Evolutionary conservation across 371 early-diverging fungal genomes (phyloP).

Genomic region (Cokeromyces recurvatus): DNA sequence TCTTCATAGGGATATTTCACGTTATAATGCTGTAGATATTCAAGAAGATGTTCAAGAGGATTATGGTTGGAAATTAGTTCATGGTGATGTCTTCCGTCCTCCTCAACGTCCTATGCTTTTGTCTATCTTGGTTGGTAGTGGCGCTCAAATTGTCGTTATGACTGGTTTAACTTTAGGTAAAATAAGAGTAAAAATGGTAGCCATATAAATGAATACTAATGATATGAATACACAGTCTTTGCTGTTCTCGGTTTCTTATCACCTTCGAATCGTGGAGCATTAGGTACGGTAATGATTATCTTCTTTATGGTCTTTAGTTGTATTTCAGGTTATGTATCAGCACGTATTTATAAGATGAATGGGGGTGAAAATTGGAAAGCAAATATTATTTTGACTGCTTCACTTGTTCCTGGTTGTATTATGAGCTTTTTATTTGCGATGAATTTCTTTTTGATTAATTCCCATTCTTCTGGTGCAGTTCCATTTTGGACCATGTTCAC

Average conservation of each 20-base stretch:
- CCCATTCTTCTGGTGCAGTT: constrained; percentile 89
- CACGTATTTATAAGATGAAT: constrained; percentile 91
- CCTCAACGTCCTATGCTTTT: constrained; percentile 76
- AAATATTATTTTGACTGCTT: constrained; percentile 80
- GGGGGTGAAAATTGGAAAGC: constrained; percentile 84
- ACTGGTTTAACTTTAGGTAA: constrained; percentile 62
- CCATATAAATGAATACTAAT: neutral
- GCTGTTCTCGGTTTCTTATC: constrained; percentile 96
- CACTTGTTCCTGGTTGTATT: constrained; percentile 78
- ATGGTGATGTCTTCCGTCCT: constrained; percentile 91
- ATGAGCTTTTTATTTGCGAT: constrained; percentile 69
- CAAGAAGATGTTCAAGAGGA: constrained; percentile 88
- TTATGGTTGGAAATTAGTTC: constrained; percentile 92
- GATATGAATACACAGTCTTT: constrained; percentile 55
- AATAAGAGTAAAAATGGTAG: neutral
- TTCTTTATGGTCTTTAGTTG: constrained; percentile 86
- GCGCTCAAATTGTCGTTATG: constrained; percentile 90
- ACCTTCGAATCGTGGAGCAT: constrained; percentile 91
- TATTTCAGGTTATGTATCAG: constrained; percentile 84
- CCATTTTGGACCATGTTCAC: constrained; percentile 89
- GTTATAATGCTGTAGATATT: constrained; percentile 69
- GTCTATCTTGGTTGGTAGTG: constrained; percentile 86
- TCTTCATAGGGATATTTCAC: constrained; percentile 80
- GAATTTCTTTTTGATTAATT: constrained; percentile 87
- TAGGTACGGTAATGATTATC: constrained; percentile 85